A percentile compares a stretch with the other conserved stretches of the same genome.
These are phyloP conservation scores for Lolium rigidum DNA, from an alignment of 176 grass and related monocot species.

Conservation along the genomic window DNA sequence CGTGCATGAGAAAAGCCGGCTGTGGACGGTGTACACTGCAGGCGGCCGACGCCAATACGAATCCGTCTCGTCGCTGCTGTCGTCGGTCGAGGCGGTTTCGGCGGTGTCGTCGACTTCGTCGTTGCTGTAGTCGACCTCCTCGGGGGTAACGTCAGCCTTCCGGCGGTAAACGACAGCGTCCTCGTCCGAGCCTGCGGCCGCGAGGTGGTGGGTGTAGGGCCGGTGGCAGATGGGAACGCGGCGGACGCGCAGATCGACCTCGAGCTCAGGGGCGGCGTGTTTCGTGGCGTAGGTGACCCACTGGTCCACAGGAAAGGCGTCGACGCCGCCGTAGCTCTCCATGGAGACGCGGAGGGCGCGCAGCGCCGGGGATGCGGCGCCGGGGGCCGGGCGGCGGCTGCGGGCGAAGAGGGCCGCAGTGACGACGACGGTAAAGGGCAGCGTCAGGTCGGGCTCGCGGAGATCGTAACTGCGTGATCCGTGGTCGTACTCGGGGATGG, in stretches of 20 bases:
- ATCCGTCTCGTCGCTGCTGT: not conserved
- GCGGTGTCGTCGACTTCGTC: too few relatives aligned
- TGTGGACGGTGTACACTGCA: not conserved
- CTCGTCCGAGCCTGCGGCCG: not conserved
- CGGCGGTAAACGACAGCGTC: not conserved
- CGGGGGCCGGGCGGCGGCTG: not conserved
- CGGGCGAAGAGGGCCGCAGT: not conserved
- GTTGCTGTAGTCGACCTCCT: not conserved
- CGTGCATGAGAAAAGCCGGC: not conserved
- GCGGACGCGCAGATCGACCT: not conserved
- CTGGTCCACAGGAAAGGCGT: not conserved
- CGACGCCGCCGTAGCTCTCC: not conserved
- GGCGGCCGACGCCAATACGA: not conserved
- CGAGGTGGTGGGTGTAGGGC: not conserved
- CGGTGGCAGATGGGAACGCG: not conserved
- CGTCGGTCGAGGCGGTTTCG: not conserved
- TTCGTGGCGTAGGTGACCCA: slow-evolving; percentile 5
- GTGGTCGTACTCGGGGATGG: not conserved
- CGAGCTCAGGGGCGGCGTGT: not conserved
- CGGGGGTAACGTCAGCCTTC: not conserved
- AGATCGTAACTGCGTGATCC: not conserved
- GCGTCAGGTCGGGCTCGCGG: too few relatives aligned
- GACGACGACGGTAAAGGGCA: not conserved
- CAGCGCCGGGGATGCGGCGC: not conserved
- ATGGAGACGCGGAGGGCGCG: slow-evolving; percentile 26